These are phyloP conservation scores for Saxophila tyrrhenica DNA, from an alignment of 495 filamentous ascomycete species.

Conservation along the genomic window DNA sequence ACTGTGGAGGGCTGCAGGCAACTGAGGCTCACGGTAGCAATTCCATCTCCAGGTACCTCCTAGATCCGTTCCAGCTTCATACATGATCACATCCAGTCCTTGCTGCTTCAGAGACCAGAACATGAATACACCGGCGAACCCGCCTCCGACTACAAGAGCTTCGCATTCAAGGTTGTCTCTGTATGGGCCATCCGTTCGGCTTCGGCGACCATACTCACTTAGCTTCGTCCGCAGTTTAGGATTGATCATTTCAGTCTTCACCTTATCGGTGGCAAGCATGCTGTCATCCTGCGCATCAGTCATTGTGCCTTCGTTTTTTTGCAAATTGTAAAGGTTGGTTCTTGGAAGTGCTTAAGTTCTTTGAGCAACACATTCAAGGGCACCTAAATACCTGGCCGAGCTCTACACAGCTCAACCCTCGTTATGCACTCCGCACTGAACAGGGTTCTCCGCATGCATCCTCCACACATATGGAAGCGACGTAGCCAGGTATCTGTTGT, in stretches of 20 bases:
- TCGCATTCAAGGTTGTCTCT: constrained; percentile 34
- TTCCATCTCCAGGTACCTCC: constrained; percentile 26
- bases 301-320: background rate
- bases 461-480: no score
- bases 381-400: background rate
- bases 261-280: background rate
- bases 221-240: constrained; percentile 8
- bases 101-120: constrained; percentile 15
- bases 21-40: background rate
- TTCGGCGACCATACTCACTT: constrained; percentile 21
- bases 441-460: background rate
- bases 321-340: background rate
- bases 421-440: background rate
- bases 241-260: background rate
- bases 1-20: no score
- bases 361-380: background rate
- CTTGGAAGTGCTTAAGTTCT: background rate
- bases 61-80: constrained; percentile 21
- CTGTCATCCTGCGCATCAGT: background rate
- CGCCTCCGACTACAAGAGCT: constrained; percentile 40
- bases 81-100: constrained; percentile 22
- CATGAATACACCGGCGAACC: constrained; percentile 19
- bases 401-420: background rate
- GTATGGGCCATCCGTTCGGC: constrained; percentile 31
- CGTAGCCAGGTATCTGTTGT: no score